These are phyloP conservation scores for Datura wrightii DNA, from an alignment of 257 asterid species.

Conservation along the genomic window DNA sequence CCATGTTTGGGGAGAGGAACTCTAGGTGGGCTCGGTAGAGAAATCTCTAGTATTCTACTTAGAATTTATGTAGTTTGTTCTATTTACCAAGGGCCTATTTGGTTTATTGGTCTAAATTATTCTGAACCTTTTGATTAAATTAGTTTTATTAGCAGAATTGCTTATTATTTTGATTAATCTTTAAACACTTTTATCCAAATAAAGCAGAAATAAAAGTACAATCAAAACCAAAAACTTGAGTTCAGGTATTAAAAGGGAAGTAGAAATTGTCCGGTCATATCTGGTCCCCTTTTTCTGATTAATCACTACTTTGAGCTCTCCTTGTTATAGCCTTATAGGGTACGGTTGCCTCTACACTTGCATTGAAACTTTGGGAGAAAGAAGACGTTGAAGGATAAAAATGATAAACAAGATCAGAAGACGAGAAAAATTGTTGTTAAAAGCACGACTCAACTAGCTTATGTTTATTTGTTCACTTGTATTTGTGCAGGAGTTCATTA, in stretches of 20 bases:
- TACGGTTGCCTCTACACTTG: not conserved
- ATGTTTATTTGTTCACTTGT: not conserved
- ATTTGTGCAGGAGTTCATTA: constrained; percentile 33
- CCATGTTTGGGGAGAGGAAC: constrained; percentile 14
- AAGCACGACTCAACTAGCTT: not conserved
- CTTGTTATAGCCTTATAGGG: not conserved
- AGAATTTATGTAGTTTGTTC: not conserved
- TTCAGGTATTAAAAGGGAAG: not conserved
- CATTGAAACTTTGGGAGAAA: not conserved
- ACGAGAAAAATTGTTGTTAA: not conserved
- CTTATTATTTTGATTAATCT: not conserved
- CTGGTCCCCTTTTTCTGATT: not conserved
- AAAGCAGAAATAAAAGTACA: not conserved
- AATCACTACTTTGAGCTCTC: not conserved
- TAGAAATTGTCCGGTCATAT: not conserved
- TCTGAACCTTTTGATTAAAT: not conserved
- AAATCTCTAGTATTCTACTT: not conserved
- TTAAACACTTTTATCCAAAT: not conserved
- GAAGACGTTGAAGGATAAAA: not conserved
- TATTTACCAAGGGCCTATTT: not conserved
- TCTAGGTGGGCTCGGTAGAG: not conserved
- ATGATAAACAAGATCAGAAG: not conserved
- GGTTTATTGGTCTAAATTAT: not conserved
- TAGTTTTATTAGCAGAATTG: not conserved
- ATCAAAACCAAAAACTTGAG: not conserved